Evolutionary conservation across 495 filamentous ascomycete species (phyloP), one percentile per base, ranked within the genome.

Genomic region (Aspergillus ostianus): DNA sequence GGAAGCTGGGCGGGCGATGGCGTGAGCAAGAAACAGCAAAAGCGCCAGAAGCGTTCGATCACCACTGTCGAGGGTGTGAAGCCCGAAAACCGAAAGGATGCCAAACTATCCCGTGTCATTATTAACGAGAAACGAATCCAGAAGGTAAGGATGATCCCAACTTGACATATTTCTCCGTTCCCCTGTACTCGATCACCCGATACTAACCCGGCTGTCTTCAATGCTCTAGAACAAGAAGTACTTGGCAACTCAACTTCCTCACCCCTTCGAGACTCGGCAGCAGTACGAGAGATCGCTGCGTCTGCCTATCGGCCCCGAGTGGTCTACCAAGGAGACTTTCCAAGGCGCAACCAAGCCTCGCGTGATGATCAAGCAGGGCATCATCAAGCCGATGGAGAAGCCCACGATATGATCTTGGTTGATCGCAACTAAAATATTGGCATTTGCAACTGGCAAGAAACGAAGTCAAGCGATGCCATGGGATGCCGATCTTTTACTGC

Each of bases 241-340:
- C 70, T 81, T 97, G 59, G 91, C 95, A 10, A 84, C 85, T 9
- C 79, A 80, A 58, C 79, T 98, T 53, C 94, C 94, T 46, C 88
- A 92, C 75, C 90, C 87, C 9, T 98, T 91, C 72, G 94, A 96
- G 79, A 88, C 82, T 21, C 84, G 82, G 64, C 79, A 87, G 63
- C 92, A 98, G 77, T 98, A 98, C 77, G 94, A 98, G 77, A 80
- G 93, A 30, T 89, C 87, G 59, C 76, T 98, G 27, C 83, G 93
- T 29, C 67, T 97, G 56, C 94, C 95, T 13, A 84, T 97, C 29
- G 95, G 95, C 8, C 92, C 90, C 2, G 95, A 98, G 75, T 97
- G 92, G 92, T 83, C 84, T 63, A 97, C 94, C 15, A 98, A 97
- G 82, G 85, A 90, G 72, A 92, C 89, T 17, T 93, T 95, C 79